phyloP scores from a whole-genome alignment of 352 stramenopile species.

The Pythium guiyangense region DNA sequence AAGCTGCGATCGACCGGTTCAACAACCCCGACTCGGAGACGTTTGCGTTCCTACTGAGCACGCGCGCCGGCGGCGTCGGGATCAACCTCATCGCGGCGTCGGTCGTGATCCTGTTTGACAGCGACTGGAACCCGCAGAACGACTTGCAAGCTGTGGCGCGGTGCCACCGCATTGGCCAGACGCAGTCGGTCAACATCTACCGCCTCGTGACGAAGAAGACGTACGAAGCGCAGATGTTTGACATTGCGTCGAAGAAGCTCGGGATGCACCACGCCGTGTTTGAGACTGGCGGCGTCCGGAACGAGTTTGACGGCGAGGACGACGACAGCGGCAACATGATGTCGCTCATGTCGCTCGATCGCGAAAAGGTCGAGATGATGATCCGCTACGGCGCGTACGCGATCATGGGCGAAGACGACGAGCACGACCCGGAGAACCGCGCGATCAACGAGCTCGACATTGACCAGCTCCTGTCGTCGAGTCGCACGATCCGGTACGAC shows the following conservation, averaged over 20 bases:
- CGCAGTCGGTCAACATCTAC: constrained; percentile 99
- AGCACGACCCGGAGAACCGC: constrained; percentile 85
- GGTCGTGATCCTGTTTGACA: constrained; percentile 90
- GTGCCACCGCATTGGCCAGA: constrained; percentile 99
- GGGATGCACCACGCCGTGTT: constrained; percentile 98
- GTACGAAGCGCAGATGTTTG: constrained; percentile 99
- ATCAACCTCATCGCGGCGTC: constrained; percentile 94
- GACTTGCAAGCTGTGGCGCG: constrained; percentile 97
- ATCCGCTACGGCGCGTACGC: constrained; percentile 97
- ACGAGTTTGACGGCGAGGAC: constrained; percentile 93
- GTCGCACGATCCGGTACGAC: constrained; percentile 88
- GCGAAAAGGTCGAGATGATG: constrained; percentile 98
- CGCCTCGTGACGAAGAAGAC: constrained; percentile 98
- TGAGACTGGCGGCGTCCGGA: constrained; percentile 89
- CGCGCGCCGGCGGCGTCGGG: constrained; percentile 95
- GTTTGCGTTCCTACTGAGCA: constrained; percentile 97
- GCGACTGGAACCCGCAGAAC: constrained; percentile 99
- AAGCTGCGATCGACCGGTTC: constrained; percentile 98
- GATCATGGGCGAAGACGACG: constrained; percentile 96
- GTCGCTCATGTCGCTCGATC: constrained; percentile 90
- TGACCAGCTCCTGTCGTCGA: constrained; percentile 76
- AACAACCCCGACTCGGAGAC: constrained; percentile 91
- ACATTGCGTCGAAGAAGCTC: constrained; percentile 98
- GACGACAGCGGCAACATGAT: constrained; percentile 90
- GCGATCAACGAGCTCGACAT: constrained; percentile 90